Conservation (phyloP, 1,284 basidiomycete species). For the Heterobasidion annosum region DNA sequence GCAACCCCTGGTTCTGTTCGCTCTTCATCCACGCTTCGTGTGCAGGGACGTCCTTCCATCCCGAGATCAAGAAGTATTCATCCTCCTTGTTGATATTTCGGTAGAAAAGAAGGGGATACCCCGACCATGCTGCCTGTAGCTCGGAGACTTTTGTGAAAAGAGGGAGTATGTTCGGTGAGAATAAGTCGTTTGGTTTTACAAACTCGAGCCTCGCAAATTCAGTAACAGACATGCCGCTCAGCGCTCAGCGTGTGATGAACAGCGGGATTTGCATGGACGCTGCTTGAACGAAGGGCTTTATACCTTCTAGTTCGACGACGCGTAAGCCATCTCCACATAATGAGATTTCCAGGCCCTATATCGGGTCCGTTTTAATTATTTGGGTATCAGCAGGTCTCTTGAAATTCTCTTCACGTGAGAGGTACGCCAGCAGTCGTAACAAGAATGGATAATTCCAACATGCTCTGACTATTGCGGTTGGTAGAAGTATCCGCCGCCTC, state of each 20-base stretch:
- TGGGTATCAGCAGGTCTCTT: too few species aligned
- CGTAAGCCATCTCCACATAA: too few species aligned
- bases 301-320: too few species aligned
- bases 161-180: conserved; percentile 9
- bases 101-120: conserved; percentile 30
- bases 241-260: too few species aligned
- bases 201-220: conserved; percentile 16
- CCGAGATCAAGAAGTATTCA: conserved; percentile 30
- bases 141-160: conserved; percentile 17
- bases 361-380: too few species aligned
- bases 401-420: too few species aligned
- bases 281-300: too few species aligned
- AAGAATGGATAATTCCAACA: too few species aligned
- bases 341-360: too few species aligned
- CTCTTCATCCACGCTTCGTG: conserved; percentile 35
- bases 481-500: conserved; percentile 68
- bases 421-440: too few species aligned
- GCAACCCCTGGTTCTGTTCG: conserved; percentile 28
- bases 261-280: too few species aligned
- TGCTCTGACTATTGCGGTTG: conserved; percentile 3
- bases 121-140: conserved; percentile 29
- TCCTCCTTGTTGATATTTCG: conserved; percentile 14
- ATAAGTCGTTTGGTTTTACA: conserved; percentile 7
- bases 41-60: conserved; percentile 31
- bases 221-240: conserved; percentile 14